These are phyloP conservation scores for Trypanosoma mega DNA, from an alignment of 208 protist species.

Conservation along the genomic window DNA sequence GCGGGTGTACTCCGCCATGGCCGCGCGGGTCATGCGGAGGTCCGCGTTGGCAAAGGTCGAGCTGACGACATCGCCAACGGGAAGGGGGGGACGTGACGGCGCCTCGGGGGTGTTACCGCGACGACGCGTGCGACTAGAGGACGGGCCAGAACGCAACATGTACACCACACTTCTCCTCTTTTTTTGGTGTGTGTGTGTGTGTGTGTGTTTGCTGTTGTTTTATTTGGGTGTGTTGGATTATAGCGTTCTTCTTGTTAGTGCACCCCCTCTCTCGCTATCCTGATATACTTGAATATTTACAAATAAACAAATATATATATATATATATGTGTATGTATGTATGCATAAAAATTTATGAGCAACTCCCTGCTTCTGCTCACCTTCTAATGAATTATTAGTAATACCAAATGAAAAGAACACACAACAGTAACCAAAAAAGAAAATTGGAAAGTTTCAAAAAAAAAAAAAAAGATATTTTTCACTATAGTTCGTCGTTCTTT, in stretches of 20 bases:
- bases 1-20: conserved; percentile 43
- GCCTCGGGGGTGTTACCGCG: conserved; percentile 1
- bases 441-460: too few relatives aligned
- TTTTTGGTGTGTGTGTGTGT: conserved; percentile 10
- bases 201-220: conserved; percentile 19
- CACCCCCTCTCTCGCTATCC: too few relatives aligned
- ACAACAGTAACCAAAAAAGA: too few relatives aligned
- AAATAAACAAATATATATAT: background rate
- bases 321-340: conserved; percentile 6
- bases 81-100: background rate
- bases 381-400: too few relatives aligned
- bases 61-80: conserved; percentile 40
- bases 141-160: background rate
- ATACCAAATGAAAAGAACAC: too few relatives aligned
- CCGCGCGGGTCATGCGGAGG: conserved; percentile 40
- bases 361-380: too few relatives aligned
- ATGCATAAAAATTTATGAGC: background rate
- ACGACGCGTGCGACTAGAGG: conserved; percentile 2
- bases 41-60: conserved; percentile 65
- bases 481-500: too few relatives aligned
- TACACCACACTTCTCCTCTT: background rate
- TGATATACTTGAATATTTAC: background rate
- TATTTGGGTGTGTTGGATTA: too few relatives aligned
- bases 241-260: too few relatives aligned
- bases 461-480: background rate